These are phyloP conservation scores for Rugonectria rugulosa DNA, from an alignment of 2,329 filamentous ascomycete genomes.

Conservation along the genomic window DNA sequence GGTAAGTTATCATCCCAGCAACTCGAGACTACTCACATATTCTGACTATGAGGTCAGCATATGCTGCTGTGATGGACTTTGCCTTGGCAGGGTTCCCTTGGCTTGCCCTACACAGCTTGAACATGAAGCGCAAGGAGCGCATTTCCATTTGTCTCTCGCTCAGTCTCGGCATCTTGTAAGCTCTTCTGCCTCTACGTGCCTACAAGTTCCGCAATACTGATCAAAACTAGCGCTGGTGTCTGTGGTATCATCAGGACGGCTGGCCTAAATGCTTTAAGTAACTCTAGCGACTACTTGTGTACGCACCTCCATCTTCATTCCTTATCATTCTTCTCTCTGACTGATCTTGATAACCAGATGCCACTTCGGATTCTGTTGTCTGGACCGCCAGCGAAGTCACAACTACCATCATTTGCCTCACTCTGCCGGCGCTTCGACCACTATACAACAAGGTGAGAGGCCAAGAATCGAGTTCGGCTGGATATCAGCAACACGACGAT, in stretches of 20 bases:
- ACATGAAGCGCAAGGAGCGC: conserved; percentile 26
- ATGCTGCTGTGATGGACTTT: conserved; percentile 22
- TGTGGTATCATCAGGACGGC: conserved; percentile 20
- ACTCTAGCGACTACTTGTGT: conserved; percentile 22
- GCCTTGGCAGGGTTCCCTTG: conserved; percentile 19
- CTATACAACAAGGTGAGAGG: conserved; percentile 22
- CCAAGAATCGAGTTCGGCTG: conserved; percentile 23
- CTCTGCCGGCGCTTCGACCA: conserved; percentile 17
- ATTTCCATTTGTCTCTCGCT: conserved; percentile 19
- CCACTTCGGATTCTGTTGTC: conserved; percentile 22
- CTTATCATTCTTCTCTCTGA: neutral
- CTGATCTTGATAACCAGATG: neutral
- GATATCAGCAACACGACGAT: conserved; percentile 25
- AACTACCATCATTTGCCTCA: conserved; percentile 20
- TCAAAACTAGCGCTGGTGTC: conserved; percentile 7
- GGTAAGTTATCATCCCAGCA: neutral
- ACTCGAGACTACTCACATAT: rapidly evolving
- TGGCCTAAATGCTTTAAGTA: conserved; percentile 15
- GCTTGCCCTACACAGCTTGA: conserved; percentile 18
- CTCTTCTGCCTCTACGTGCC: rapidly evolving
- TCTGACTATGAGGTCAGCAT: neutral
- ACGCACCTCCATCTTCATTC: neutral
- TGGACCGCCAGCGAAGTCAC: conserved; percentile 28
- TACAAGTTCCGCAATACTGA: neutral
- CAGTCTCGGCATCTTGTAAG: conserved; percentile 23